Evolutionary conservation across 2,329 filamentous ascomycete genomes (phyloP), one percentile per base, ranked within the genome.

Genomic region (Botryotinia narcissicola): DNA sequence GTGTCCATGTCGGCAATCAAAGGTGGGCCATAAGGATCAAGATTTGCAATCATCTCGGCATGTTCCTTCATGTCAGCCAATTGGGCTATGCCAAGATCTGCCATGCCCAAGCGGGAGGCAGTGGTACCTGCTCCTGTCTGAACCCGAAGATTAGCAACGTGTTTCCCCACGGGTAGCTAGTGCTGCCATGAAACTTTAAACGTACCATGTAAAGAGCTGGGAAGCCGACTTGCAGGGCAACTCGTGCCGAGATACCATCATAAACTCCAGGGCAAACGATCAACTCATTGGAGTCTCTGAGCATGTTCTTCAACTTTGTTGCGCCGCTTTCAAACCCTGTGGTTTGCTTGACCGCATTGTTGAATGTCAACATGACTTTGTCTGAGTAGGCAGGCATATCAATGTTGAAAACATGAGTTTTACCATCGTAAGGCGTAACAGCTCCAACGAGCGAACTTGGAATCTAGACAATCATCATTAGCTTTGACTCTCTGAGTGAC

Each of bases 151-250:
- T 69, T 57, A 69, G 48, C 51, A 42, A 32, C 12, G 35, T 25
- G 18, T 59, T 69, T 29, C 32, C 29, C 66, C 25, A 57, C 20
- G 37, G 18, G 35, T 42, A 69, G 35, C 35, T 57, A 68, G 48
- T 25, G 18, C 44, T 42, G 46, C 35, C 35, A 32, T 25, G 44
- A 29, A 44, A 44, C 32, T 25, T 9, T 16, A 25, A 62, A 42
- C 83, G 69, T 82, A 91, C 89, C 90, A 92, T 92, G 83, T 92
- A 92, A 42, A 92, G 80, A 72, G 84, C 86, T 63, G 91, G 86
- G 74, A 91, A 92, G 6, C 90, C 90, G 35, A 88, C 84, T 51
- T 84, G 82, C 35, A 91, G 83, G 1, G 90, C 90, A 73, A 92
- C 86, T 1, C 90, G 84, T 0, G 90, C 90, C 4, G 88, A 89